phyloP scores from a whole-genome alignment of 2,329 filamentous ascomycete genomes.

The Drechslerella dactyloides region DNA sequence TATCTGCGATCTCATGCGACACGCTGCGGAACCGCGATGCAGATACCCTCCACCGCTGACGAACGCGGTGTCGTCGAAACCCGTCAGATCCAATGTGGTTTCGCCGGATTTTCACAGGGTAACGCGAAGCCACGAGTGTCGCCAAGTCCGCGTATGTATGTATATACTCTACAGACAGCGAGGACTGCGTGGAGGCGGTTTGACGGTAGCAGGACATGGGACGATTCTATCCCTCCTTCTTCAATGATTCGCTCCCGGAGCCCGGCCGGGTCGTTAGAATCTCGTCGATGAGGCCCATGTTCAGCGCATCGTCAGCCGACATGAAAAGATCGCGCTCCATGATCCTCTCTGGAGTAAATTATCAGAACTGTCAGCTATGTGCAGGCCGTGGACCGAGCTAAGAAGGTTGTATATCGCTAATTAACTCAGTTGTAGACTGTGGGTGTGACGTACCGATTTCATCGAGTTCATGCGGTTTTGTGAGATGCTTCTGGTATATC shows the following conservation, averaged over 20 bases:
- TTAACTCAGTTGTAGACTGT: no score
- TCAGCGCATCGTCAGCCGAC: slow-evolving; percentile 83
- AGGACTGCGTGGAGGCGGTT: not conserved
- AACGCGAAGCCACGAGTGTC: slow-evolving; percentile 4
- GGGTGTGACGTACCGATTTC: slow-evolving; percentile 65
- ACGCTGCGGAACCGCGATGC: not conserved
- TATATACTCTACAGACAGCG: not conserved
- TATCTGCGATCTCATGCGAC: slow-evolving; percentile 19
- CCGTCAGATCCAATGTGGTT: slow-evolving; percentile 12
- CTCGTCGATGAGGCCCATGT: slow-evolving; percentile 89
- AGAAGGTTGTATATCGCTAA: no score
- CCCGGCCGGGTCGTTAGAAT: slow-evolving; percentile 71
- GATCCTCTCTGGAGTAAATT: slow-evolving; percentile 73
- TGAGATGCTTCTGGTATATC: slow-evolving; percentile 87
- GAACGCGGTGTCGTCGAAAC: slow-evolving; percentile 16
- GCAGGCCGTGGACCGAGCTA: no score
- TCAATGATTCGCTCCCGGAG: slow-evolving; percentile 36
- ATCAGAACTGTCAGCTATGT: no score
- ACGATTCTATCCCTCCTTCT: slow-evolving; percentile 30
- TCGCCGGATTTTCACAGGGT: slow-evolving; percentile 12
- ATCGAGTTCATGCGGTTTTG: slow-evolving; percentile 74
- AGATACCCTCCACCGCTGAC: slow-evolving; percentile 3
- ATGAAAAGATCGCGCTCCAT: slow-evolving; percentile 98
- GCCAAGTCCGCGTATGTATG: slow-evolving; percentile 4
- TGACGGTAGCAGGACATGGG: no score